Percentiles rank a stretch among this genome's conserved stretches.
Evolutionary conservation across 345 rosid genomes (phyloP).

Genomic region (Aquilaria yunnanensis): DNA sequence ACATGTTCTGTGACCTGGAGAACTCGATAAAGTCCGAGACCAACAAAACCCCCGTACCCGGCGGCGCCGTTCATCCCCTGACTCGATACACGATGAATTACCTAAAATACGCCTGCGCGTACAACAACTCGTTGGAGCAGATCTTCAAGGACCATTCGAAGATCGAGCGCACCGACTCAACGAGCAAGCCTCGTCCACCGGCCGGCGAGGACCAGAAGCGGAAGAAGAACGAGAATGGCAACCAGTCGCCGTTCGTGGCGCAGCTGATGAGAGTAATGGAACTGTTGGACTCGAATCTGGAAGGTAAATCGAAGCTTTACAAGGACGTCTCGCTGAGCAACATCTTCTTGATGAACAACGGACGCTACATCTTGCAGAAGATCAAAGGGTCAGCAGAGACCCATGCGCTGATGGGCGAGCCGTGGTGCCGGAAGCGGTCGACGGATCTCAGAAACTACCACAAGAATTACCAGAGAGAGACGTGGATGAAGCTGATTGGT

Average conservation of each 20-base stretch:
- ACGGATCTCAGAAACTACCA: slow-evolving; percentile 72
- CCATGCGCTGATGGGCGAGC: slow-evolving; percentile 51
- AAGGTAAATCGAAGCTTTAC: slow-evolving; percentile 63
- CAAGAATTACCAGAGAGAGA: slow-evolving; percentile 77
- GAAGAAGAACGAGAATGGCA: slow-evolving; percentile 8
- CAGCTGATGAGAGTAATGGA: slow-evolving; percentile 67
- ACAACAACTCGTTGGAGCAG: slow-evolving; percentile 70
- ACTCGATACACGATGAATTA: slow-evolving; percentile 91
- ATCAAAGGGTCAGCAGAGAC: slow-evolving; percentile 66
- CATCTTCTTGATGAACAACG: slow-evolving; percentile 98
- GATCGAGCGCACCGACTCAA: slow-evolving; percentile 62
- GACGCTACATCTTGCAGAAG: slow-evolving; percentile 84
- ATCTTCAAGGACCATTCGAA: slow-evolving; percentile 70
- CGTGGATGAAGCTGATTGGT: slow-evolving; percentile 68
- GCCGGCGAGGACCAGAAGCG: slow-evolving; percentile 6
- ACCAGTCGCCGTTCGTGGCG: slow-evolving; percentile 38
- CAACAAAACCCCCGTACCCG: slow-evolving; percentile 64
- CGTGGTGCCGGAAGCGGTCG: slow-evolving; percentile 70
- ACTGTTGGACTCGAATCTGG: slow-evolving; percentile 53
- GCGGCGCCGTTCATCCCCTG: slow-evolving; percentile 86
- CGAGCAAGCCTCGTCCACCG: slow-evolving; percentile 22
- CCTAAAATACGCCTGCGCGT: slow-evolving; percentile 64
- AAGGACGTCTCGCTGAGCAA: slow-evolving; percentile 51
- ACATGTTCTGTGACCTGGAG: slow-evolving; percentile 66
- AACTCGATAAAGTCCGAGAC: slow-evolving; percentile 65